A percentile compares a stretch with the other conserved stretches of the same genome.
Evolutionary conservation across 1,284 basidiomycete species (phyloP).

Genomic region (Ganoderma lucidum): DNA sequence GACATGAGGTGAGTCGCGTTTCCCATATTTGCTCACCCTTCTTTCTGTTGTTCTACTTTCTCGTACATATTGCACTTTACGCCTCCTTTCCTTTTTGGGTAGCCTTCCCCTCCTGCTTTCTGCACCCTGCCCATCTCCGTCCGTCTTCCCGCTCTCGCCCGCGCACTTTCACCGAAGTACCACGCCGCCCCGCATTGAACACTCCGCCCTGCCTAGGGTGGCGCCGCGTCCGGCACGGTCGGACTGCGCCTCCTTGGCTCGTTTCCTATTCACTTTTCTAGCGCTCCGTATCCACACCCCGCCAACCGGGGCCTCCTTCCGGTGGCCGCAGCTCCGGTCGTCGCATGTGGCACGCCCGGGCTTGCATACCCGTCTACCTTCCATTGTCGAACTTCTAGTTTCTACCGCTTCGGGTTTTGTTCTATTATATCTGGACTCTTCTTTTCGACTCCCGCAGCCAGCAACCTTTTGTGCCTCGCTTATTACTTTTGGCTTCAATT

Average conservation of each 20-base stretch:
- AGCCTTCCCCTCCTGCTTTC: conserved; percentile 4
- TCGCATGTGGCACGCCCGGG: background rate
- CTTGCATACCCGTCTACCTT: conserved; percentile 3
- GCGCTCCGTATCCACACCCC: conserved; percentile 14
- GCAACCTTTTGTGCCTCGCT: background rate
- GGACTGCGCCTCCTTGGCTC: conserved; percentile 17
- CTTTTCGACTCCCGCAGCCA: background rate
- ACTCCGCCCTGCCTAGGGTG: background rate
- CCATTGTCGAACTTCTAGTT: conserved; percentile 14
- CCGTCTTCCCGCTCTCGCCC: background rate
- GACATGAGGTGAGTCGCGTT: conserved; percentile 72
- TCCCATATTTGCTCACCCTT: conserved; percentile 1
- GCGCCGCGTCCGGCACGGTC: conserved; percentile 27
- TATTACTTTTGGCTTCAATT: background rate
- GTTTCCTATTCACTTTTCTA: conserved; percentile 19
- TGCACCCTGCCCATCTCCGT: conserved; percentile 2
- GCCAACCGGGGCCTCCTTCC: conserved; percentile 19
- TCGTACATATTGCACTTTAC: conserved; percentile 16
- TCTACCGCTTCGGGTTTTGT: conserved; percentile 8
- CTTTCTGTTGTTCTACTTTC: conserved; percentile 13
- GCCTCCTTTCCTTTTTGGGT: conserved; percentile 4
- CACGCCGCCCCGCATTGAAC: conserved; percentile 9
- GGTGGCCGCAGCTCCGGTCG: conserved; percentile 23
- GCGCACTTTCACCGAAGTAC: conserved; percentile 17
- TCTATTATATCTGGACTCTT: background rate